These are phyloP conservation scores for Sporisorium reilianum DNA, from an alignment of 1,284 basidiomycete genomes.

Conservation along the genomic window DNA sequence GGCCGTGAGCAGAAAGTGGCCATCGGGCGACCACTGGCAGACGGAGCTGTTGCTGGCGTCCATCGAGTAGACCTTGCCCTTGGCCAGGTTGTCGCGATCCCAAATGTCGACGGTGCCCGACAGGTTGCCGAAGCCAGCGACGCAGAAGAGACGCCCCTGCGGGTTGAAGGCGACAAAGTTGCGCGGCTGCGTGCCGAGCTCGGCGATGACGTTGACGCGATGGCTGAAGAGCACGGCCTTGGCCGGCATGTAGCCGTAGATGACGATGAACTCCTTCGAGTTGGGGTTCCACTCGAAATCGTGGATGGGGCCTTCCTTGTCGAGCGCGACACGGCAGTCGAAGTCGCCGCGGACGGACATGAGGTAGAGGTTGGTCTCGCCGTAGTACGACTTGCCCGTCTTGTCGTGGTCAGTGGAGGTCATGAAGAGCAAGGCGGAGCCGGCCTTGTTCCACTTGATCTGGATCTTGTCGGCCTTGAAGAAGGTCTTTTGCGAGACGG, in stretches of 20 bases:
- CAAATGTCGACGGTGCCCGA: constrained; percentile 92
- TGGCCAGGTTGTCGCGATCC: constrained; percentile 82
- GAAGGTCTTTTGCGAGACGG: constrained; percentile 81
- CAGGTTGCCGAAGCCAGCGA: constrained; percentile 96
- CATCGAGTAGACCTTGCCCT: constrained; percentile 82
- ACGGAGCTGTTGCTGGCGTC: constrained; percentile 92
- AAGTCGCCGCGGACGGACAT: constrained; percentile 95
- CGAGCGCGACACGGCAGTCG: constrained; percentile 89
- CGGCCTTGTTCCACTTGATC: constrained; percentile 96
- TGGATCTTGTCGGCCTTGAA: constrained; percentile 94
- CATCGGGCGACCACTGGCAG: constrained; percentile 96
- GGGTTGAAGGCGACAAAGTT: constrained; percentile 97
- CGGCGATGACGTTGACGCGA: constrained; percentile 86
- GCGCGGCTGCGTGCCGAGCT: constrained; percentile 87
- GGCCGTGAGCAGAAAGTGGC: constrained; percentile 90
- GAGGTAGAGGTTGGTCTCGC: constrained; percentile 94
- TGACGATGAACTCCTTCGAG: constrained; percentile 89
- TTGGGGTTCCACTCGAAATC: constrained; percentile 98
- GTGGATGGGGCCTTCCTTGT: constrained; percentile 97
- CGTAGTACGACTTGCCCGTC: constrained; percentile 97
- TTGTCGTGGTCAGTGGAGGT: constrained; percentile 97
- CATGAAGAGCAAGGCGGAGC: constrained; percentile 79
- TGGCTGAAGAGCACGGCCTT: constrained; percentile 91
- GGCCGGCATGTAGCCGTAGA: constrained; percentile 97
- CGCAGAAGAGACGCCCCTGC: constrained; percentile 85